These are phyloP conservation scores for Protomyces lactucae-debilis DNA, from an alignment of 1,139 yeast genomes.

Conservation along the genomic window DNA sequence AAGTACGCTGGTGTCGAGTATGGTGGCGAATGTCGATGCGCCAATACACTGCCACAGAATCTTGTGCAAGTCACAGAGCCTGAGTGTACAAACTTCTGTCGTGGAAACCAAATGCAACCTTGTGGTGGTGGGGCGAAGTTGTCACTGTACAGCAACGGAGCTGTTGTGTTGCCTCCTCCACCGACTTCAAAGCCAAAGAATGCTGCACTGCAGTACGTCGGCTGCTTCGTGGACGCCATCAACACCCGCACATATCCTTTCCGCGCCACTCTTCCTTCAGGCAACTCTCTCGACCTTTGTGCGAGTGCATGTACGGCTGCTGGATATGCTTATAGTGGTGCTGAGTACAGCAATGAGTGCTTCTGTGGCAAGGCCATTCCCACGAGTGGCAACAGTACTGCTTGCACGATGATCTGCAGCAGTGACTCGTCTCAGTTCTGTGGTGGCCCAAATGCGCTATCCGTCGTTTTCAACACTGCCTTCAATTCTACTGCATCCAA, in stretches of 20 bases:
- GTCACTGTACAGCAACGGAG: neutral
- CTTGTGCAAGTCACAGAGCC: neutral
- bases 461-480: neutral
- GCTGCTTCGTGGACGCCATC: neutral
- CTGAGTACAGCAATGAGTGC: neutral
- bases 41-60: neutral
- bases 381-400: neutral
- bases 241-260: neutral
- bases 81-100: neutral
- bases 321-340: neutral
- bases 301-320: neutral
- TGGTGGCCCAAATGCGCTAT: neutral
- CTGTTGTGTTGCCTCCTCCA: neutral
- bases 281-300: neutral
- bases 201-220: neutral
- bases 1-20: slow-evolving; percentile 3
- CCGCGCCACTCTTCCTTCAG: neutral
- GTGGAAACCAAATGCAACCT: neutral
- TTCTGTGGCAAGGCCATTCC: neutral
- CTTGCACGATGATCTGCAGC: slow-evolving; percentile 5
- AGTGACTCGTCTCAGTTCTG: slow-evolving; percentile 33
- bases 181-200: neutral
- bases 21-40: neutral
- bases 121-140: neutral
- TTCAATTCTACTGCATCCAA: neutral